Conservation (phyloP, 2,329 filamentous ascomycete genomes). For the Phoma sp. region DNA sequence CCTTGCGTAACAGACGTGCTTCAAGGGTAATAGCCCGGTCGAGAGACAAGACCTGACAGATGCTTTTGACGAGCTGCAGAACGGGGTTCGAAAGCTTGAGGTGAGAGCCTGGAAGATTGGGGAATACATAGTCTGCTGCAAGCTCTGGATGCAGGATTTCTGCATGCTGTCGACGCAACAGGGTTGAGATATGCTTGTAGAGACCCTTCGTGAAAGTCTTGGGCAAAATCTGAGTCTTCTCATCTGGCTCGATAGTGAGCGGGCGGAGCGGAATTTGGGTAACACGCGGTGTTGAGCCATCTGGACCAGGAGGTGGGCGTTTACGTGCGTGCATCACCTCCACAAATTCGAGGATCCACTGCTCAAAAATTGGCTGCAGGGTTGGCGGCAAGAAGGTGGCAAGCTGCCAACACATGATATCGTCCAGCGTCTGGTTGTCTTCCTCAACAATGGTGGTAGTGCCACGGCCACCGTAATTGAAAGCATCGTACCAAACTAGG, state of each 20-base stretch:
- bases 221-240: conserved; percentile 71
- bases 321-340: conserved; percentile 91
- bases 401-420: conserved; percentile 98
- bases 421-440: conserved; percentile 82
- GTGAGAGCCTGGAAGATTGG: conserved; percentile 75
- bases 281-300: conserved; percentile 58
- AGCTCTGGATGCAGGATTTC: conserved; percentile 90
- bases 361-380: conserved; percentile 83
- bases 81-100: conserved; percentile 70
- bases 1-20: conserved; percentile 84
- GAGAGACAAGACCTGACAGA: conserved; percentile 90
- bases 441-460: conserved; percentile 78
- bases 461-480: conserved; percentile 96
- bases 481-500: conserved; percentile 97
- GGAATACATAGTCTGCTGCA: conserved; percentile 85
- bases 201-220: conserved; percentile 85
- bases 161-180: conserved; percentile 85
- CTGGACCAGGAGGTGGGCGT: conserved; percentile 56
- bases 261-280: conserved; percentile 67
- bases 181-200: conserved; percentile 81
- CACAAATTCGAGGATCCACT: conserved; percentile 95
- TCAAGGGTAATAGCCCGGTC: conserved; percentile 91
- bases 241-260: conserved; percentile 62
- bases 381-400: conserved; percentile 82
- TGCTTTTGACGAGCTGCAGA: conserved; percentile 86